A percentile compares a stretch with the other conserved stretches of the same genome.
Evolutionary conservation across 2,329 filamentous ascomycete genomes (phyloP).

Genomic region (Neophaeococcomyces mojaviensis): DNA sequence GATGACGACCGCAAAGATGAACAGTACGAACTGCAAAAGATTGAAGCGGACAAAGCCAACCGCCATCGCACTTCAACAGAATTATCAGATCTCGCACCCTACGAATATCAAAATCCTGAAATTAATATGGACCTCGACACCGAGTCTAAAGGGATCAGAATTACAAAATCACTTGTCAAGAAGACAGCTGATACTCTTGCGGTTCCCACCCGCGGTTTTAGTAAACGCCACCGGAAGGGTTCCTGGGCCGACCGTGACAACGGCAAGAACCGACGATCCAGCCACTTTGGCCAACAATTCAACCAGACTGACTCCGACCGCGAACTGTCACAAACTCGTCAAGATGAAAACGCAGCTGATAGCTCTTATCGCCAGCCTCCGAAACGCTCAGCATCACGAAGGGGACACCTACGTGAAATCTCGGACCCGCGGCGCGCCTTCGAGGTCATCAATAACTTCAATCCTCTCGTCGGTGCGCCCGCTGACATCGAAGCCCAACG

Average conservation of each 20-base stretch:
- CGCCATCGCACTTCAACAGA: not conserved
- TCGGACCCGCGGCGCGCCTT: conserved; percentile 17
- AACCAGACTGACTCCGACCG: conserved; percentile 3
- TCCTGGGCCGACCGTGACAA: conserved; percentile 35
- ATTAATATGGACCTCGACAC: conserved; percentile 20
- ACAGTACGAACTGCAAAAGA: conserved; percentile 41
- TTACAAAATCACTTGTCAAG: conserved; percentile 16
- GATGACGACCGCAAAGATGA: conserved; percentile 35
- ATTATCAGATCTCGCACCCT: conserved; percentile 17
- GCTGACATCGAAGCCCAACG: conserved; percentile 65
- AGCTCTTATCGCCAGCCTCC: not conserved
- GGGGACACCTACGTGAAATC: conserved; percentile 3
- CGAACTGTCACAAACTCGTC: not conserved
- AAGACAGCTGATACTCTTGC: conserved; percentile 18
- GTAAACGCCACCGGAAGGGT: conserved; percentile 9
- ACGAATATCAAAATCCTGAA: conserved; percentile 23
- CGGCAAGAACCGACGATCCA: conserved; percentile 33
- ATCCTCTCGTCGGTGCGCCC: conserved; percentile 36
- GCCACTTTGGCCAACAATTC: conserved; percentile 32
- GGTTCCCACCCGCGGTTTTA: conserved; percentile 12
- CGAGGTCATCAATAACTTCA: conserved; percentile 23
- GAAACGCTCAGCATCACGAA: conserved; percentile 8
- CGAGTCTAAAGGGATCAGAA: conserved; percentile 16
- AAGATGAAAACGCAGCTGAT: not conserved
- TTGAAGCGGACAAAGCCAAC: conserved; percentile 22